These are phyloP conservation scores for Pichia thaimueangensis DNA, from an alignment of 805 yeast genomes.

Conservation along the genomic window DNA sequence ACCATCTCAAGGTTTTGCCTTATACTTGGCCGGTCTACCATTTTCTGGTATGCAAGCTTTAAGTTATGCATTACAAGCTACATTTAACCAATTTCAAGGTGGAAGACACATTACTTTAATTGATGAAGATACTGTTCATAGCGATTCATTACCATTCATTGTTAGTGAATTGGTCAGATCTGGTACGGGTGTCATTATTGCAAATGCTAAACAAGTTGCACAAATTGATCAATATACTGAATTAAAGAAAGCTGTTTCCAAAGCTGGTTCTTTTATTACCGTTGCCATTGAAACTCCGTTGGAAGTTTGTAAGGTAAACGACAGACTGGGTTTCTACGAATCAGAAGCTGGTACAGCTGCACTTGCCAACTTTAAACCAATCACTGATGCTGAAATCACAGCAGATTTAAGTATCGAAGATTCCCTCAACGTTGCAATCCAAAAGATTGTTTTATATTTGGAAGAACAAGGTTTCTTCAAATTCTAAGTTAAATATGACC, in stretches of 20 bases:
- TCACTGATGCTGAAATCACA: slow-evolving; percentile 50
- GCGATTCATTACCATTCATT: slow-evolving; percentile 48
- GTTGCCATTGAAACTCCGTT: slow-evolving; percentile 47
- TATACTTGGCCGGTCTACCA: slow-evolving; percentile 56
- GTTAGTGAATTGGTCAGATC: slow-evolving; percentile 74
- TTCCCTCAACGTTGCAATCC: slow-evolving; percentile 64
- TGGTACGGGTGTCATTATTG: slow-evolving; percentile 86
- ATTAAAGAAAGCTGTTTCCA: slow-evolving; percentile 39
- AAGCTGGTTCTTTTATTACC: slow-evolving; percentile 44
- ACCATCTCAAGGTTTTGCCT: slow-evolving; percentile 78
- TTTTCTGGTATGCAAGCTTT: slow-evolving; percentile 58
- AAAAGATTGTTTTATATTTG: slow-evolving; percentile 62
- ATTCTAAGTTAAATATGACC: slow-evolving; percentile 26
- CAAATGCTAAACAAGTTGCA: slow-evolving; percentile 40
- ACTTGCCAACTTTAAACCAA: slow-evolving; percentile 41
- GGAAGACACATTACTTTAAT: slow-evolving; percentile 71
- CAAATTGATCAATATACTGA: slow-evolving; percentile 36
- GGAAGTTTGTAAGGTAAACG: slow-evolving; percentile 39
- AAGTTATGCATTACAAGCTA: slow-evolving; percentile 79
- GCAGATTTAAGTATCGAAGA: slow-evolving; percentile 44
- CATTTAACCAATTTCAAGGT: slow-evolving; percentile 83
- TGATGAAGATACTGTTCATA: slow-evolving; percentile 29
- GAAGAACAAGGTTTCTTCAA: slow-evolving; percentile 80
- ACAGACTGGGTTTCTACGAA: slow-evolving; percentile 44
- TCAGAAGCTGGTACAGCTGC: slow-evolving; percentile 35